These are phyloP conservation scores for Penicillium roqueforti DNA, from an alignment of 495 filamentous ascomycete species.

Conservation along the genomic window DNA sequence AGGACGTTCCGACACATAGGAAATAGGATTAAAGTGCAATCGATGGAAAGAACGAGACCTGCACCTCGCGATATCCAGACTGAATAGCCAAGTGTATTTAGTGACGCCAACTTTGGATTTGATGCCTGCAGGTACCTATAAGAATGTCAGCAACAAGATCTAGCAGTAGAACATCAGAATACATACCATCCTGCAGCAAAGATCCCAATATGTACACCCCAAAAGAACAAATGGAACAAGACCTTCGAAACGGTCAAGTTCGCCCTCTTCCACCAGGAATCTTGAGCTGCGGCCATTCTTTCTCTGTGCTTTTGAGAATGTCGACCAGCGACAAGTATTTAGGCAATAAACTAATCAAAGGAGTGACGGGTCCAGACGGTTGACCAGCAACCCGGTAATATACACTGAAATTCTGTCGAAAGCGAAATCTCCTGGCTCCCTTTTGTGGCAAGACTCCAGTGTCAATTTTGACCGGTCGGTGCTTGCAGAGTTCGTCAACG, in stretches of 20 bases:
- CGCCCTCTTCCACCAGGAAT: conserved; percentile 35
- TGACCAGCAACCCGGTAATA: conserved; percentile 26
- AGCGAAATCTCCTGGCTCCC: background rate
- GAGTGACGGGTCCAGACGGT: conserved; percentile 23
- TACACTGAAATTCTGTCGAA: background rate
- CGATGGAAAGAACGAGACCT: conserved; percentile 73
- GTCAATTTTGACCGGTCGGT: background rate
- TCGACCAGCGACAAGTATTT: conserved; percentile 24
- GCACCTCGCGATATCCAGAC: conserved; percentile 97
- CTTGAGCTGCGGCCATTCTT: conserved; percentile 16
- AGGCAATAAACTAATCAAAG: conserved; percentile 12
- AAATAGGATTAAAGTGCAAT: conserved; percentile 81
- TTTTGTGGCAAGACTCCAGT: background rate
- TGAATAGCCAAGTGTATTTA: conserved; percentile 81
- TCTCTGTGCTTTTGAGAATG: background rate
- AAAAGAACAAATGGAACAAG: conserved; percentile 81
- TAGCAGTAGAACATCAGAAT: conserved; percentile 7
- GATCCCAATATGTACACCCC: conserved; percentile 72
- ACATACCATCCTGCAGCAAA: conserved; percentile 86
- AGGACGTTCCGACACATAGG: conserved; percentile 94
- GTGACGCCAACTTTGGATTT: conserved; percentile 60
- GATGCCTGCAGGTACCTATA: conserved; percentile 70
- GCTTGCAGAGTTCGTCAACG: conserved; percentile 1
- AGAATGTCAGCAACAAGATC: conserved; percentile 15
- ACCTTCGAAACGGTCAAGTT: conserved; percentile 65